phyloP scores from a whole-genome alignment of 768 basidiomycete genomes.

The Hydnomerulius pinastri region DNA sequence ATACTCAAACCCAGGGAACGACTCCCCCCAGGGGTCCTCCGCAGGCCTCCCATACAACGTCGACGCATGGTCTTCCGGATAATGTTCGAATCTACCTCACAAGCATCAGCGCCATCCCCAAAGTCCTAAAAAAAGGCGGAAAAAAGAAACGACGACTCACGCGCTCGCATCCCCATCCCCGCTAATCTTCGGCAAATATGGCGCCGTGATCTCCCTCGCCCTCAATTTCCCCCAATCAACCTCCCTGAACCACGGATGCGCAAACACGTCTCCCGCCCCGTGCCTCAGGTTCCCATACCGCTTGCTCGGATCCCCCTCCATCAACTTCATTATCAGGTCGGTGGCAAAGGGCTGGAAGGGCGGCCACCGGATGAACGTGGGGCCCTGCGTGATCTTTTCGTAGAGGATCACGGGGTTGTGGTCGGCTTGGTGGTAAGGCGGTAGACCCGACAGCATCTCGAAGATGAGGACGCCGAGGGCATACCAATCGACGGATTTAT shows the following conservation, averaged over 20 bases:
- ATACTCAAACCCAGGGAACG: slow-evolving; percentile 83
- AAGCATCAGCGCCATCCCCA: not conserved
- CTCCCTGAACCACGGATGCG: slow-evolving; percentile 92
- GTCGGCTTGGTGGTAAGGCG: slow-evolving; percentile 91
- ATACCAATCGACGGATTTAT: slow-evolving; percentile 98
- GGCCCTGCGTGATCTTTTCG: slow-evolving; percentile 84
- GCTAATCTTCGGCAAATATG: slow-evolving; percentile 88
- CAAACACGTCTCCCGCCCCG: slow-evolving; percentile 90
- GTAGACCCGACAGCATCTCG: slow-evolving; percentile 96
- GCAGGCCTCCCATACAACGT: slow-evolving; percentile 58
- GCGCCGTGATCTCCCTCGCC: slow-evolving; percentile 87
- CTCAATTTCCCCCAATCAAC: slow-evolving; percentile 87
- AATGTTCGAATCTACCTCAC: slow-evolving; percentile 64
- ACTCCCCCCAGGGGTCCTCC: slow-evolving; percentile 61
- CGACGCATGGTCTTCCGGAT: slow-evolving; percentile 72
- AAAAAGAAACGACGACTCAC: slow-evolving; percentile 44
- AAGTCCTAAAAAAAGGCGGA: slow-evolving; percentile 11
- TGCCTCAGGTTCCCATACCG: slow-evolving; percentile 88
- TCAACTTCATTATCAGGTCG: slow-evolving; percentile 86
- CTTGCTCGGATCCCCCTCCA: slow-evolving; percentile 86
- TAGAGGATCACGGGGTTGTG: slow-evolving; percentile 86
- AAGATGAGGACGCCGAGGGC: slow-evolving; percentile 95
- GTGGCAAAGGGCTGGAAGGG: slow-evolving; percentile 73
- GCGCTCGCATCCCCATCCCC: slow-evolving; percentile 96
- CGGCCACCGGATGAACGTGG: slow-evolving; percentile 78